A percentile compares a stretch with the other conserved stretches of the same genome.
Evolutionary conservation across 805 yeast species (phyloP).

Genomic region (Debaryomyces tyrocola): DNA sequence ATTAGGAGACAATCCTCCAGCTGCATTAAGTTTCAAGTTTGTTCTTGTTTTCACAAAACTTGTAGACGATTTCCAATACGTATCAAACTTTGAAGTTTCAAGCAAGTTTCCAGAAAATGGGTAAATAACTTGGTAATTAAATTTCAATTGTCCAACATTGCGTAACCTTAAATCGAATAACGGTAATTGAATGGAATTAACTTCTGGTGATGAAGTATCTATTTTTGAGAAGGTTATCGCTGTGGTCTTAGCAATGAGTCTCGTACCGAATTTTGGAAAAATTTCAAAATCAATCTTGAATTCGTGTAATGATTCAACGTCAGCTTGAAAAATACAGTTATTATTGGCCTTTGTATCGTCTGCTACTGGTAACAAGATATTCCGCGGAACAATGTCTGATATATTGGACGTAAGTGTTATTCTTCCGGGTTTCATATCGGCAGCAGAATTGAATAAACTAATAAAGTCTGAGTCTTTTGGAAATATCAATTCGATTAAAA

Average conservation of each 20-base stretch:
- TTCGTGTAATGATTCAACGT: constrained; percentile 57
- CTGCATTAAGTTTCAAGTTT: constrained; percentile 31
- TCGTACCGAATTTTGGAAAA: constrained; percentile 92
- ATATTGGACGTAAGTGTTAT: constrained; percentile 75
- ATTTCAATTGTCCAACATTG: constrained; percentile 76
- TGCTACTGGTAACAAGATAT: constrained; percentile 73
- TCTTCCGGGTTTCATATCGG: constrained; percentile 67
- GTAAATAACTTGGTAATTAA: constrained; percentile 77
- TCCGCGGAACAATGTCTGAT: constrained; percentile 85
- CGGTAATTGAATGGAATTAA: constrained; percentile 56
- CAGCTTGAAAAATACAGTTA: constrained; percentile 80
- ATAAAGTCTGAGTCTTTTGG: constrained; percentile 49
- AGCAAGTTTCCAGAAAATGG: constrained; percentile 85
- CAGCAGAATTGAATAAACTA: constrained; percentile 41
- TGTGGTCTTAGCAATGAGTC: constrained; percentile 85
- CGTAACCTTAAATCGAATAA: constrained; percentile 78
- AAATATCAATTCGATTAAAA: constrained; percentile 75
- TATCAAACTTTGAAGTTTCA: constrained; percentile 89
- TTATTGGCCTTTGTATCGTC: constrained; percentile 52
- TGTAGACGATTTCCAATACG: constrained; percentile 92
- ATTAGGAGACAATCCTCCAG: constrained; percentile 42
- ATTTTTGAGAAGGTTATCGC: constrained; percentile 57
- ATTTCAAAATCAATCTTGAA: constrained; percentile 84
- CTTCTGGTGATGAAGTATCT: constrained; percentile 40
- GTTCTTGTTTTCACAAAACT: constrained; percentile 43